A percentile compares a stretch with the other conserved stretches of the same genome.
phyloP scores from a whole-genome alignment of 192 early-diverging fungal genomes.

The Phlyctochytrium planicorne region DNA sequence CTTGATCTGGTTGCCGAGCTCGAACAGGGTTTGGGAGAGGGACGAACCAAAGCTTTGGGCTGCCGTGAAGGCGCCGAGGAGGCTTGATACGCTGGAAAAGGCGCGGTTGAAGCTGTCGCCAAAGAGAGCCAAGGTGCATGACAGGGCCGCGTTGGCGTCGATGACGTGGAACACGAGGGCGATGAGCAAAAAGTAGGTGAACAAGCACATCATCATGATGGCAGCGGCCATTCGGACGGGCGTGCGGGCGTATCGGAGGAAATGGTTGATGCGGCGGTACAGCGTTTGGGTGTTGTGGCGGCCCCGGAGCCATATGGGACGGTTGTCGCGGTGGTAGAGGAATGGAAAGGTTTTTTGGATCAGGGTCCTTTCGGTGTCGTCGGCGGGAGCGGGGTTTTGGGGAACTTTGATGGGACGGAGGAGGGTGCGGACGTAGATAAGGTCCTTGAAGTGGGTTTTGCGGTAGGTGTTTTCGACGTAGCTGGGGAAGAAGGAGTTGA shows the following conservation, averaged over 20 bases:
- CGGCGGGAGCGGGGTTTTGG: not conserved
- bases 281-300: not conserved
- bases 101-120: not conserved
- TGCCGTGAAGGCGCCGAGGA: not conserved
- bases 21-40: not conserved
- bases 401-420: not conserved
- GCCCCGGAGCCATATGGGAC: slow-evolving; percentile 12
- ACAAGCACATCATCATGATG: slow-evolving; percentile 12
- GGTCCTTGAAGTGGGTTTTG: slow-evolving; percentile 7
- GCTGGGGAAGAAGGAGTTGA: not conserved
- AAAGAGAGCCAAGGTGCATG: not conserved
- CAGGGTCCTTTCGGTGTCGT: too few relatives aligned
- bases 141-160: not conserved
- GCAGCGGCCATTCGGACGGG: not conserved
- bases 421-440: slow-evolving; percentile 3
- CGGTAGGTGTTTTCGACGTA: not conserved
- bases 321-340: too few relatives aligned
- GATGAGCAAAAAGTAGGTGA: slow-evolving; percentile 8
- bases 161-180: not conserved
- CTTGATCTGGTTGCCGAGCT: not conserved
- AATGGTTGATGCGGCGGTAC: not conserved
- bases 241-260: not conserved
- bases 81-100: not conserved
- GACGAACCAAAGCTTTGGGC: not conserved
- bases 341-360: too few relatives aligned